Base-by-base conservation (phyloP, 441 rosid species). In the Corymbia calophylla region DNA sequence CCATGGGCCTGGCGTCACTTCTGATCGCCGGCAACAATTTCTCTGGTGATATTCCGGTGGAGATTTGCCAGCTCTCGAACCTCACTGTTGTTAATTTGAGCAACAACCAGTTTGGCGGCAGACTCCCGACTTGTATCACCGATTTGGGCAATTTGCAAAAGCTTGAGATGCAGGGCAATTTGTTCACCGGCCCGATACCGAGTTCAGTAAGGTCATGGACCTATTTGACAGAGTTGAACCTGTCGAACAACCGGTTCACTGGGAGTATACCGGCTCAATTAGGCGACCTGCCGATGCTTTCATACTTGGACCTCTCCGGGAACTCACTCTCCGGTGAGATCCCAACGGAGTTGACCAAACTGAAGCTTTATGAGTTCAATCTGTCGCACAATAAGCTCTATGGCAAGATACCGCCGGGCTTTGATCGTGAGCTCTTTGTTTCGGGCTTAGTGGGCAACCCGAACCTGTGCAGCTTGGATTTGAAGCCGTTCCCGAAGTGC, bases 401-500 rank as follows among this genome's bases (percentile, higher is more conserved):
- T 44, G 98, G 99, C 1, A 25, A 68, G 90, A 93, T 96, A 5
- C 98, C 98, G 39, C 56, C 66, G 7, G 95, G 94, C 35, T 95
- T 95, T 70, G 88, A 92, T 4, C 88, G 89, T 13, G 84, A 73
- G 21, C 48, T 89, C 8, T 95, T 91, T 51, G 16, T 89, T 47
- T 87, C 90, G 44, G 88, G 98, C 91, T 93, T 96, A 17, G 44
- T 90, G 92, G 98, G 95, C 70, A 96, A 96, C 92, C 96, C 96
- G 87, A 86, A 86, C 81, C 95, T 96, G 13, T 96, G 98, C 92
- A 93, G 94, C 60, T 91, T 92, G 81, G 89, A 89, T 92, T 51
- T 93, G 88, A 88, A 92, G 55, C 93, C 95, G 4, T 44, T 96
- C 49, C 92, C 87, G 29, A 90, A 91, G 8, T 96, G 98, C 89